phyloP scores from a whole-genome alignment of 768 basidiomycete species.

The Amanita thiersii region DNA sequence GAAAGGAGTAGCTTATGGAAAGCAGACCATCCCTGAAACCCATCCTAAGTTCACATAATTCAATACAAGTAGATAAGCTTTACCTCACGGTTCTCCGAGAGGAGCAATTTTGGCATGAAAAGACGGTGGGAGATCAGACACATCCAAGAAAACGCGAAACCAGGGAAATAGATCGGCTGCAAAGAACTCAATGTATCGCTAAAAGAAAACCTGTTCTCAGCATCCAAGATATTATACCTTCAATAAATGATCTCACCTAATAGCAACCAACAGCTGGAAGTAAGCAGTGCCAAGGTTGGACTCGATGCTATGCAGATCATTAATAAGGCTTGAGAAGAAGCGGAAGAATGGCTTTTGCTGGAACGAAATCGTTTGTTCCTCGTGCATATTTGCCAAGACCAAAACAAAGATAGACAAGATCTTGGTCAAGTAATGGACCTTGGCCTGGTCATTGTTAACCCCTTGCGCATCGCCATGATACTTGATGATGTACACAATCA shows the following conservation, averaged over 20 bases:
- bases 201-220: slow-evolving; percentile 12
- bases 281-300: slow-evolving; percentile 81
- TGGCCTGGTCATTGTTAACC: slow-evolving; percentile 88
- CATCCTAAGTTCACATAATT: slow-evolving; percentile 8
- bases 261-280: slow-evolving; percentile 78
- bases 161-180: slow-evolving; percentile 94
- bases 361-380: slow-evolving; percentile 87
- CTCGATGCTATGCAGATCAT: slow-evolving; percentile 85
- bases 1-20: slow-evolving; percentile 93
- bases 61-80: slow-evolving; percentile 2
- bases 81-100: slow-evolving; percentile 85
- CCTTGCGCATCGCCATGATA: slow-evolving; percentile 96
- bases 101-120: slow-evolving; percentile 94
- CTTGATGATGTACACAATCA: slow-evolving; percentile 98
- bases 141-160: slow-evolving; percentile 98
- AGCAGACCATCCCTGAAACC: slow-evolving; percentile 76
- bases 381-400: slow-evolving; percentile 90
- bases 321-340: slow-evolving; percentile 94
- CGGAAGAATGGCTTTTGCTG: slow-evolving; percentile 98
- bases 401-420: slow-evolving; percentile 96
- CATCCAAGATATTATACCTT: slow-evolving; percentile 2
- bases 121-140: slow-evolving; percentile 90
- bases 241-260: slow-evolving; percentile 53
- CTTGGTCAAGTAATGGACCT: slow-evolving; percentile 94
- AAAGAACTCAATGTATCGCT: slow-evolving; percentile 95